phyloP scores from a whole-genome alignment of 2,329 filamentous ascomycete genomes.

The Capronia epimyces region DNA sequence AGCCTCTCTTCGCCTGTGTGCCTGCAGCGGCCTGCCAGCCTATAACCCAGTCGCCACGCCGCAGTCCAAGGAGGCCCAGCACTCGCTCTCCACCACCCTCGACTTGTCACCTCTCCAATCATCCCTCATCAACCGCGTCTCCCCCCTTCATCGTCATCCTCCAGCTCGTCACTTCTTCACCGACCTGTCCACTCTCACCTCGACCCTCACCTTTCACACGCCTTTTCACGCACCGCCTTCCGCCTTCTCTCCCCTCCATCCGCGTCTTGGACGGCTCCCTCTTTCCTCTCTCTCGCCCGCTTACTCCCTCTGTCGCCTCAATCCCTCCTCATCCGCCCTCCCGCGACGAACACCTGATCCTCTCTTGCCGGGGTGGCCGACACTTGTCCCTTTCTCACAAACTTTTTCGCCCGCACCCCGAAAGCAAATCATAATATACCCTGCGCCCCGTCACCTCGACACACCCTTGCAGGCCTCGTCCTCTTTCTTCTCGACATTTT shows the following conservation, averaged over 20 bases:
- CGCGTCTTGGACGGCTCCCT: constrained; percentile 9
- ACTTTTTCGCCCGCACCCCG: not conserved
- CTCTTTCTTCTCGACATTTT: constrained; percentile 14
- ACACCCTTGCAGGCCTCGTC: constrained; percentile 24
- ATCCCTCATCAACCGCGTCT: constrained; percentile 29
- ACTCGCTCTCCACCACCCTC: constrained; percentile 19
- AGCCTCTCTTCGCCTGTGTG: constrained; percentile 12
- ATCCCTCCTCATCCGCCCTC: constrained; percentile 11
- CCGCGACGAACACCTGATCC: constrained; percentile 24
- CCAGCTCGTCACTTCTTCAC: constrained; percentile 31
- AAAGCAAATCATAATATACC: constrained; percentile 24
- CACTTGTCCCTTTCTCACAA: constrained; percentile 18
- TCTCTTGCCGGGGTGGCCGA: constrained; percentile 10
- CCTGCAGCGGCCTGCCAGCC: constrained; percentile 20
- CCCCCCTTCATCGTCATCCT: constrained; percentile 25
- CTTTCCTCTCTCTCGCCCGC: not conserved
- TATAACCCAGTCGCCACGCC: constrained; percentile 26
- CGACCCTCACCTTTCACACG: constrained; percentile 26
- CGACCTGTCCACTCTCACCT: constrained; percentile 30
- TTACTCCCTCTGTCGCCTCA: not conserved
- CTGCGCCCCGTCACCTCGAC: constrained; percentile 11
- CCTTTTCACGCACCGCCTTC: constrained; percentile 27
- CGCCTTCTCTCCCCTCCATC: constrained; percentile 20
- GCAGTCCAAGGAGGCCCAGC: constrained; percentile 18
- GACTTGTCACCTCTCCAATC: constrained; percentile 23